A percentile compares a stretch with the other conserved stretches of the same genome.
phyloP scores from a whole-genome alignment of 2,329 filamentous ascomycete species.

The Aspergillus melleus region DNA sequence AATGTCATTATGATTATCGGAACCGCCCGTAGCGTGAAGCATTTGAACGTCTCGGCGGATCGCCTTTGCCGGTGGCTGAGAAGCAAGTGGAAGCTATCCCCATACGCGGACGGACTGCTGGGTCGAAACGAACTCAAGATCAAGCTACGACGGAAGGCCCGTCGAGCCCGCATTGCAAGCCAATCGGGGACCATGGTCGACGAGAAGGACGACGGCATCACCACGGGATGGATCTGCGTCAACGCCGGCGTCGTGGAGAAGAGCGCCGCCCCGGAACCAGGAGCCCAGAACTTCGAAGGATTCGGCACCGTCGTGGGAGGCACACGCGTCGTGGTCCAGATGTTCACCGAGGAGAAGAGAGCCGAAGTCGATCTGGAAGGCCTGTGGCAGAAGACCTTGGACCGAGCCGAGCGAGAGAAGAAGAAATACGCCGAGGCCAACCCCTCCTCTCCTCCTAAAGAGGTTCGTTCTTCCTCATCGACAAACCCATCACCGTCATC shows the following conservation, averaged over 20 bases:
- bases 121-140: constrained; percentile 89
- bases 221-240: constrained; percentile 94
- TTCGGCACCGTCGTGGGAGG: constrained; percentile 65
- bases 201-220: constrained; percentile 78
- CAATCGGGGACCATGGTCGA: constrained; percentile 59
- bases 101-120: constrained; percentile 82
- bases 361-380: constrained; percentile 66
- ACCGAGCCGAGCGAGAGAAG: constrained; percentile 40
- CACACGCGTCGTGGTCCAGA: constrained; percentile 67
- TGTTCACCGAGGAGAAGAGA: constrained; percentile 70
- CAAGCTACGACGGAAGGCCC: constrained; percentile 76
- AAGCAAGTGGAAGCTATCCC: constrained; percentile 67
- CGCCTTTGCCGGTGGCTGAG: constrained; percentile 85
- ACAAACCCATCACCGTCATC: constrained; percentile 18
- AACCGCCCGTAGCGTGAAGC: constrained; percentile 87
- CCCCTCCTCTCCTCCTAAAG: constrained; percentile 20
- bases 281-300: constrained; percentile 60
- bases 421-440: constrained; percentile 31
- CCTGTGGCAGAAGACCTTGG: constrained; percentile 57
- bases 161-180: constrained; percentile 77
- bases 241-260: constrained; percentile 74
- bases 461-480: constrained; percentile 25
- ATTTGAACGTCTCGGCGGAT: constrained; percentile 87
- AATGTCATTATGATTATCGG: constrained; percentile 92
- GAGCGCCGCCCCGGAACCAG: constrained; percentile 31